Evolutionary conservation across 495 filamentous ascomycete species (phyloP).

Genomic region (Pseudoneurospora amorphoporcata): DNA sequence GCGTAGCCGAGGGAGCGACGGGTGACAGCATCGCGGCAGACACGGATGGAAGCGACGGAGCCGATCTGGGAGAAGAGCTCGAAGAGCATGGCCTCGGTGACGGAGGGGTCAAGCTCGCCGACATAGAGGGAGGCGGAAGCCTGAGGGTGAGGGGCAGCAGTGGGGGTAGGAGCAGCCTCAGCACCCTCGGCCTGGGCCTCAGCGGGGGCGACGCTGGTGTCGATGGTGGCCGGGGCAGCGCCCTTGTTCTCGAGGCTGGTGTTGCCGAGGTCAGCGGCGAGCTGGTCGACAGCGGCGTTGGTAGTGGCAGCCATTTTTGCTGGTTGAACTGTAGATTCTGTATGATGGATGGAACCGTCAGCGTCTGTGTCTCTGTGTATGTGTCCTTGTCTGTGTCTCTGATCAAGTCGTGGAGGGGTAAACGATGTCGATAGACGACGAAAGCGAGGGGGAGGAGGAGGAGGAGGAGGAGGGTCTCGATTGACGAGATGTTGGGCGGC

Average conservation of each 20-base stretch:
- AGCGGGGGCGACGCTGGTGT: constrained; percentile 49
- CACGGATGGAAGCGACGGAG: constrained; percentile 97
- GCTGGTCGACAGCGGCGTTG: constrained; percentile 58
- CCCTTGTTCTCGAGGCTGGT: constrained; percentile 53
- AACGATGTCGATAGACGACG: not conserved
- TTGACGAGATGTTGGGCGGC: not conserved
- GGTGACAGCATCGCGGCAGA: constrained; percentile 98
- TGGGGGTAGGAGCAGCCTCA: constrained; percentile 56
- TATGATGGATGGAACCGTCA: not conserved
- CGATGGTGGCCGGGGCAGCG: constrained; percentile 44
- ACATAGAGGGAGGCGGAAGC: constrained; percentile 97
- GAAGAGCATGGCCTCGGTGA: constrained; percentile 99
- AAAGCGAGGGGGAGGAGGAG: not conserved
- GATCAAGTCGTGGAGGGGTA: not conserved
- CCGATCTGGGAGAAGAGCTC: constrained; percentile 99
- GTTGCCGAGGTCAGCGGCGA: constrained; percentile 52
- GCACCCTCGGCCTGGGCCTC: constrained; percentile 42
- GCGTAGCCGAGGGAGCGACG: constrained; percentile 97
- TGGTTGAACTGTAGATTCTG: constrained; percentile 5
- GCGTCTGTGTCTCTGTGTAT: constrained; percentile 3
- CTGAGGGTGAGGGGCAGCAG: constrained; percentile 60
- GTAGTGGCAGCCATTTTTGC: constrained; percentile 51
- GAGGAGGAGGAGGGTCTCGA: not conserved
- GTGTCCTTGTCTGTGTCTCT: not conserved
- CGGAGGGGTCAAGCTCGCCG: constrained; percentile 91